These are phyloP conservation scores for Penicillium rolfsii DNA, from an alignment of 2,329 filamentous ascomycete species.

Conservation along the genomic window DNA sequence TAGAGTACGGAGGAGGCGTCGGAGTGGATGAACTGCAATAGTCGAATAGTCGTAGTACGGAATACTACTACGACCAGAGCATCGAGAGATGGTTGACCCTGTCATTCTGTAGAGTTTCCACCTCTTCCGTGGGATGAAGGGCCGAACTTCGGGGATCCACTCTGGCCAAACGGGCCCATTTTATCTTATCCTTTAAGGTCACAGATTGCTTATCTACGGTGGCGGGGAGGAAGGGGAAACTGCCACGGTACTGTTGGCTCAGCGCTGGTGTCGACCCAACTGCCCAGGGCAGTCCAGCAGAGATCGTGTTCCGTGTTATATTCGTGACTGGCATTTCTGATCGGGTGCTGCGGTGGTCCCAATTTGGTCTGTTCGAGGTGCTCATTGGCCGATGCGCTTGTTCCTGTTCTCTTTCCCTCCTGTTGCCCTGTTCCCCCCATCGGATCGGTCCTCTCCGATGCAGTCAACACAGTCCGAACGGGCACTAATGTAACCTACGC, in stretches of 20 bases:
- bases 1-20: too few species aligned
- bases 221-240: conserved; percentile 10
- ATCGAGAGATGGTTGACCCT: too few species aligned
- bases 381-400: not conserved
- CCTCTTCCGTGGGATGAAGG: conserved; percentile 25
- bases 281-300: too few species aligned
- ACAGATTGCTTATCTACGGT: conserved; percentile 42
- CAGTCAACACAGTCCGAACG: not conserved
- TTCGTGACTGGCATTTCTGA: conserved; percentile 19
- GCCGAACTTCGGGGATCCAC: conserved; percentile 40
- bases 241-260: too few species aligned
- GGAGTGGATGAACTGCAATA: too few species aligned
- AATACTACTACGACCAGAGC: not conserved
- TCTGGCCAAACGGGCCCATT: conserved; percentile 6
- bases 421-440: not conserved
- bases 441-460: conserved; percentile 29
- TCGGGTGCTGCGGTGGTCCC: not conserved
- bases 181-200: conserved; percentile 44
- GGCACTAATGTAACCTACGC: conserved; percentile 12
- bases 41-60: too few species aligned
- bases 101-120: too few species aligned
- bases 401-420: not conserved
- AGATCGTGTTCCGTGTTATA: conserved; percentile 23
- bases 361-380: not conserved
- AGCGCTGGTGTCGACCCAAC: too few species aligned